Base-by-base conservation (phyloP, 805 yeast species). In the Wickerhamomyces alni region DNA sequence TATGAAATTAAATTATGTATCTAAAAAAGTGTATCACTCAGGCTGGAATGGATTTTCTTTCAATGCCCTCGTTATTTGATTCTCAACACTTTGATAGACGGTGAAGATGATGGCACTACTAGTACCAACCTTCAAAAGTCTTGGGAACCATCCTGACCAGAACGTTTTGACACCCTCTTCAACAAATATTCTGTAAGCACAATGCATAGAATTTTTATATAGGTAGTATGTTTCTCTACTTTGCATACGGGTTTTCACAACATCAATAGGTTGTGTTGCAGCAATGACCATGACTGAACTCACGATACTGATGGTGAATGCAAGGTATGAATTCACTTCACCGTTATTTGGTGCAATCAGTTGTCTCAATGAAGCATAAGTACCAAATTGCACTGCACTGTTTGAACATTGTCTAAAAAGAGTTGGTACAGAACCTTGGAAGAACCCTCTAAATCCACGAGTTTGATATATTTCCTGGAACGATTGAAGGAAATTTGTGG, bases 201-300 rank as follows among this genome's bases (percentile, higher is more conserved):
- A 72, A 16, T 77, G 72, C 51, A 83, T 61, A 6, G 87, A 67
- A 60, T 82, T 87, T 42, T 67, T 70, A 56, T 81, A 82, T 2
- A 74, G 50, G 5, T 59, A 52, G 52, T 70, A 70, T n/a, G 82
- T 77, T 54, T 80, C 77, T 51, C 79, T 75, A 52, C 87, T 76
- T 61, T 88, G 96, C 76, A 88, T 76, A 54, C 95, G 74, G 3
- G 96, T 77, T 64, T 89, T 89, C 35, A 89, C 62, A 3, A 87
- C 86, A 62, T 89, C 97, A 22, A 89, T 66, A 0, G 97, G 97
- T 62, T 87, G 98, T 1, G 96, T 89, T 0, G 75, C 65, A 0
- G 75, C 77, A 17, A 87, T 84, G 22, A 86, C 94, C 0, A 87
- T 82, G 4, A 74, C 61, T 0, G 93, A 79, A 2, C 94, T 77